These are phyloP conservation scores for Candida tunisiensis DNA, from an alignment of 1,139 yeast species.

Conservation along the genomic window DNA sequence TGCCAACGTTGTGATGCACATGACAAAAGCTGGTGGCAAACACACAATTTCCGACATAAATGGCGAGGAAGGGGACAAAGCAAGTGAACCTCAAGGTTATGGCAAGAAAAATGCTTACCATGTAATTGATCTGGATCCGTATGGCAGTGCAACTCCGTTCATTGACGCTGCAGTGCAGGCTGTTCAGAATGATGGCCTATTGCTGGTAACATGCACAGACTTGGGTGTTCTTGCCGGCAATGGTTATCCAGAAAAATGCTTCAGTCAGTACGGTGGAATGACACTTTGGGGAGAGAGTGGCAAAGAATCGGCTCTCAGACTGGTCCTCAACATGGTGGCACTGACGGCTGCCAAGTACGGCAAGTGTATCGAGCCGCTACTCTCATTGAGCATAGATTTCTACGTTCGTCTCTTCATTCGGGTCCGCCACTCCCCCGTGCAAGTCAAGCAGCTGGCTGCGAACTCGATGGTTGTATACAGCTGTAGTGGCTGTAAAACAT, in stretches of 20 bases:
- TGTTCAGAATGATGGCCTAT: slow-evolving; percentile 64
- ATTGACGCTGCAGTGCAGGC: slow-evolving; percentile 79
- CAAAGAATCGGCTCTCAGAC: slow-evolving; percentile 83
- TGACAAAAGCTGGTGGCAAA: too few species aligned
- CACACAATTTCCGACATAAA: too few species aligned
- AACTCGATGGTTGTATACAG: slow-evolving; percentile 65
- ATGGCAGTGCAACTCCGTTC: slow-evolving; percentile 94
- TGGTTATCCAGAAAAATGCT: slow-evolving; percentile 94
- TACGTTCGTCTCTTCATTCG: slow-evolving; percentile 75
- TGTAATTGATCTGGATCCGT: slow-evolving; percentile 88
- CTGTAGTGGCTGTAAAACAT: slow-evolving; percentile 79
- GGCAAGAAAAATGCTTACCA: slow-evolving; percentile 35
- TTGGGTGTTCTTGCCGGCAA: slow-evolving; percentile 90
- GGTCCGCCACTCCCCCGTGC: slow-evolving; percentile 59
- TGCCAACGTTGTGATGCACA: slow-evolving; percentile 70
- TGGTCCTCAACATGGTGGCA: slow-evolving; percentile 63
- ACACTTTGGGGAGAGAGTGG: slow-evolving; percentile 67
- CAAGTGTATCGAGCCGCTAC: slow-evolving; percentile 69
- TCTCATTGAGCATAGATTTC: slow-evolving; percentile 77
- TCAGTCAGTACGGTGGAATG: slow-evolving; percentile 88
- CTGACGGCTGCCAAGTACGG: slow-evolving; percentile 82
- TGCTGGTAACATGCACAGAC: slow-evolving; percentile 90
- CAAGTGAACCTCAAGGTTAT: too few species aligned
- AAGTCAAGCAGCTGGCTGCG: slow-evolving; percentile 52
- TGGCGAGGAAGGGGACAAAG: too few species aligned